Evolutionary conservation across 495 filamentous ascomycete species (phyloP).

Genomic region (Hypoxylon trugodes): DNA sequence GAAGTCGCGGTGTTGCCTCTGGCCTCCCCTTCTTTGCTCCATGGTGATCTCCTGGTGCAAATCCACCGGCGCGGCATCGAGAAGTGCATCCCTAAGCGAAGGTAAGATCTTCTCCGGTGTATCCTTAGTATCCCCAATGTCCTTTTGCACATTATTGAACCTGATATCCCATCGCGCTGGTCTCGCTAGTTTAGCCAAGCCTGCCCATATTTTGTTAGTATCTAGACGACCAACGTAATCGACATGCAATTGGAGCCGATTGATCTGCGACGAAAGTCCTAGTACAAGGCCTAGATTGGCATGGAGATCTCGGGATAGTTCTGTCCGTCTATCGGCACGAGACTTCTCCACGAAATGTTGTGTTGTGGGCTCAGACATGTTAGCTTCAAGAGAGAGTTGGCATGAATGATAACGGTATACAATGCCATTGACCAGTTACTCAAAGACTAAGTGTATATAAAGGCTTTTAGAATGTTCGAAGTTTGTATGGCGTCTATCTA

Average conservation of each 20-base stretch:
- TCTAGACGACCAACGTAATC: slow-evolving; percentile 33
- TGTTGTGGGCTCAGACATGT: slow-evolving; percentile 13
- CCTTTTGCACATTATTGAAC: background rate
- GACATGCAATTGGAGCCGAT: slow-evolving; percentile 14
- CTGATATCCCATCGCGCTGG: background rate
- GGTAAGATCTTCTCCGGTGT: slow-evolving; percentile 1
- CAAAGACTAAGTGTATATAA: background rate
- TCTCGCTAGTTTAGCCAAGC: slow-evolving; percentile 1
- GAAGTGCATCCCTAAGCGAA: slow-evolving; percentile 24
- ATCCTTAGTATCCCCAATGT: too few species aligned
- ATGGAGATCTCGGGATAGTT: slow-evolving; percentile 27
- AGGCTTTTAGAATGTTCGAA: slow-evolving; percentile 8
- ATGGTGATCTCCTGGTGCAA: background rate
- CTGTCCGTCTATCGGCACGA: slow-evolving; percentile 23
- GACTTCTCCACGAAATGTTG: slow-evolving; percentile 26
- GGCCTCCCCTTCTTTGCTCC: background rate
- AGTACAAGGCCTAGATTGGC: slow-evolving; percentile 21
- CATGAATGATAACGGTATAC: background rate
- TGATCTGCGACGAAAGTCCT: slow-evolving; percentile 23
- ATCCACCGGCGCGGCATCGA: slow-evolving; percentile 23
- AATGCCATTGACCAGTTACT: slow-evolving; percentile 29
- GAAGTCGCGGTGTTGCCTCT: slow-evolving; percentile 14
- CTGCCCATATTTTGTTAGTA: slow-evolving; percentile 16
- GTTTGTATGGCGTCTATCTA: too few species aligned
- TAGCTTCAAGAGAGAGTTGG: background rate